A percentile compares a stretch with the other conserved stretches of the same genome.
phyloP scores from a whole-genome alignment of 768 basidiomycete genomes.

The Flagelloscypha sp. region DNA sequence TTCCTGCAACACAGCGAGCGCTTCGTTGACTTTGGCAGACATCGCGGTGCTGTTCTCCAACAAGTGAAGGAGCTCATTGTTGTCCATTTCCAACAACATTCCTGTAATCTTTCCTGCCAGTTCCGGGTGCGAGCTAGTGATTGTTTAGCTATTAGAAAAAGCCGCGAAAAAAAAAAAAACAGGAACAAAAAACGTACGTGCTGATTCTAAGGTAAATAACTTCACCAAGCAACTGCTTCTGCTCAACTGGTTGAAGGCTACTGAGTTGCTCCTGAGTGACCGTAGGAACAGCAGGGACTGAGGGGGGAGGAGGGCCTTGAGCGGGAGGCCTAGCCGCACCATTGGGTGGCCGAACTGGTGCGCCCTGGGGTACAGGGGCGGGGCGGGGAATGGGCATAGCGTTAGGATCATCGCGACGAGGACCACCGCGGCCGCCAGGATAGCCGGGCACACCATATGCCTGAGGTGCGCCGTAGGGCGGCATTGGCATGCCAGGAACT shows the following conservation, averaged over 20 bases:
- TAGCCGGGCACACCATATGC: constrained; percentile 66
- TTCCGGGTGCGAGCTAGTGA: constrained; percentile 69
- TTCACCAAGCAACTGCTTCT: constrained; percentile 99
- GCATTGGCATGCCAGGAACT: constrained; percentile 70
- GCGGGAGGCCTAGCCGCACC: constrained; percentile 25
- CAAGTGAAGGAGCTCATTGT: constrained; percentile 83
- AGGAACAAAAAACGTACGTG: constrained; percentile 41
- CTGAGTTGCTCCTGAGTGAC: constrained; percentile 44
- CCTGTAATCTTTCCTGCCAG: constrained; percentile 98
- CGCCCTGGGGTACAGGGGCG: constrained; percentile 27
- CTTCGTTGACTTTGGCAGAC: constrained; percentile 87
- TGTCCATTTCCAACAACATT: constrained; percentile 99
- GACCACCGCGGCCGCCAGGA: constrained; percentile 44
- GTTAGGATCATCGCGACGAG: constrained; percentile 51
- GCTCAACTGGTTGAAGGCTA: constrained; percentile 68
- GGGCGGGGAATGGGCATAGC: constrained; percentile 27
- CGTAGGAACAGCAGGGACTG: constrained; percentile 29
- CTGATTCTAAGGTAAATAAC: constrained; percentile 89
- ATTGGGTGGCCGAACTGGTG: constrained; percentile 22
- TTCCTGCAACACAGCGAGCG: constrained; percentile 80
- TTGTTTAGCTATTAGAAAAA: constrained; percentile 5
- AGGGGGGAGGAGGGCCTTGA: constrained; percentile 22
- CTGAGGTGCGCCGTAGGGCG: constrained; percentile 69
- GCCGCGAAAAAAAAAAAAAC: constrained; percentile 8
- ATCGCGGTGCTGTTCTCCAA: constrained; percentile 78